Base-by-base conservation (phyloP, 1,284 basidiomycete genomes). In the Ganoderma lucidum region DNA sequence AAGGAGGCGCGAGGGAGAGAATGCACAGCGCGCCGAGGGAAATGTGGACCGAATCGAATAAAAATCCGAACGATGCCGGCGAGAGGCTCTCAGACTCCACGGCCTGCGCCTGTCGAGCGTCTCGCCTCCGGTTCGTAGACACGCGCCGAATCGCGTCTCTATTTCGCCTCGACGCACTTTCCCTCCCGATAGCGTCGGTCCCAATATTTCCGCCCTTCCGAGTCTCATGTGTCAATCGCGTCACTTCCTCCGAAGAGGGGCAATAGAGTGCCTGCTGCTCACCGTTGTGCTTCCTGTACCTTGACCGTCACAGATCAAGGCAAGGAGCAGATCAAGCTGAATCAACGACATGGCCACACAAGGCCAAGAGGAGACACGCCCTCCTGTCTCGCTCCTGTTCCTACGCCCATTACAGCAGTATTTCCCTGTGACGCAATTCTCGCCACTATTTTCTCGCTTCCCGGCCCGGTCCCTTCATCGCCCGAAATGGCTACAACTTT, bases 71-170 rank as follows among this genome's bases (percentile, higher is more conserved):
- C 48, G 9, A 9, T 51, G 48, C 48, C 48, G 48, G 23, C 23
- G 23, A 51, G 9, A 51, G 23, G 9, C 45, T 48, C n/a, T 48
- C 23, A 23, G 23, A 23, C 23, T 23, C 19, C n/a, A 23, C 45
- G 48, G 48, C 48, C 48, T 51, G 48, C 23, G 48, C 23, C 15
- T 12, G 9, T 51, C 23, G 23, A 19, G 48, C 48, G 48, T 19
- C 55, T 56, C 32, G 55, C 30, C 32, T 56, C 56, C 32, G 67
- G 58, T 68, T 64, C 63, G 67, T 68, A 68, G 37, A 68, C 67
- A 68, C 63, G 62, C 62, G 44, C 56, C 62, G 23, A 23, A 59
- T 41, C 51, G 12, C 17, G 48, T 37, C 63, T 55, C n/a, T 42
- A 51, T 62, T 42, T 61, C 65, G 65, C 65, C 45, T 62, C 65